phyloP scores from a whole-genome alignment of 73 alveolate species.

The Paramecium bursaria region DNA sequence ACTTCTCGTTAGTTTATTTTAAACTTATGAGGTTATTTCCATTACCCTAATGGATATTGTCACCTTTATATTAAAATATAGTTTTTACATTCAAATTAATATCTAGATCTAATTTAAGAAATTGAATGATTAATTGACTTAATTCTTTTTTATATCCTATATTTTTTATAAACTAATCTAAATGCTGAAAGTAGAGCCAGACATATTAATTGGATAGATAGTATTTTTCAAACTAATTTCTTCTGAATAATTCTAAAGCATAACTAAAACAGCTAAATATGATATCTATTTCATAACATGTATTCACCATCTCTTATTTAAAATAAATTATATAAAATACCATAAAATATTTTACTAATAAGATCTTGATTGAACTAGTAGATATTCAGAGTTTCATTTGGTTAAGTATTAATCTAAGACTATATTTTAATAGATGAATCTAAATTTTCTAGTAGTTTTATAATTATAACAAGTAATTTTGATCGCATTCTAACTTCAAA shows the following conservation, averaged over 20 bases:
- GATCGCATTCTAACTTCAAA: slow-evolving; percentile 18
- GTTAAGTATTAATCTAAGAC: not conserved
- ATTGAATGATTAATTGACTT: not conserved
- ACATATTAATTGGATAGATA: not conserved
- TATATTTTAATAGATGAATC: not conserved
- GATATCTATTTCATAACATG: not conserved
- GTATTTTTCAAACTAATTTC: not conserved
- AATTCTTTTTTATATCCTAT: slow-evolving; percentile 44
- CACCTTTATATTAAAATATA: not conserved
- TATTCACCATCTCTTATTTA: slow-evolving; percentile 5
- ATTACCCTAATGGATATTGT: not conserved
- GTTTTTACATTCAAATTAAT: not conserved
- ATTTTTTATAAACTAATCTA: not conserved
- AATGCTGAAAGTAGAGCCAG: not conserved
- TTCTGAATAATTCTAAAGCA: not conserved
- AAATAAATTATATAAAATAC: no score
- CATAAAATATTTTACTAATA: slow-evolving; percentile 3
- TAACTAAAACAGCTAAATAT: not conserved
- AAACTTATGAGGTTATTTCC: not conserved
- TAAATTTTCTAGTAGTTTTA: not conserved
- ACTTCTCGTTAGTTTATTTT: not conserved
- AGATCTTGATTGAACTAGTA: not conserved
- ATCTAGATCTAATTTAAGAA: not conserved
- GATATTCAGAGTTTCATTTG: not conserved
- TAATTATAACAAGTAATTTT: not conserved